These are phyloP conservation scores for Hericium coralloides DNA, from an alignment of 768 basidiomycete species.

Conservation along the genomic window DNA sequence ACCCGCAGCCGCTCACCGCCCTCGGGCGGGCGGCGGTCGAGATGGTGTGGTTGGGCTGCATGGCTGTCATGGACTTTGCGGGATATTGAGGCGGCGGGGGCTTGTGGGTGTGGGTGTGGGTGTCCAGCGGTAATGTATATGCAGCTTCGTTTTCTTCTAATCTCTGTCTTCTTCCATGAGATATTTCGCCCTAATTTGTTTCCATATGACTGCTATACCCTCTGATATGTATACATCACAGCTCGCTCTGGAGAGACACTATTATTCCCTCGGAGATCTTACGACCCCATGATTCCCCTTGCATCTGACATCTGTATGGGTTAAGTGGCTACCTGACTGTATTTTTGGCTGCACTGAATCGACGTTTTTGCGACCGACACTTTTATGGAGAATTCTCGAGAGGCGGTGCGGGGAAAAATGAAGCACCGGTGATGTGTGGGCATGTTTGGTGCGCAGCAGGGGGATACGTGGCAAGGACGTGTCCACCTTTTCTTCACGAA, in stretches of 20 bases:
- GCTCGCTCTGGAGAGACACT: not conserved
- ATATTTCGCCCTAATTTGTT: not conserved
- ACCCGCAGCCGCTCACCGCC: conserved; percentile 35
- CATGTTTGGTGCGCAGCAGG: not conserved
- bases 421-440: not conserved
- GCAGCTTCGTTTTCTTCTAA: not conserved
- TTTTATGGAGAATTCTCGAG: not conserved
- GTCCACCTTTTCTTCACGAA: conserved; percentile 13
- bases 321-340: not conserved
- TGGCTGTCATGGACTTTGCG: conserved; percentile 37
- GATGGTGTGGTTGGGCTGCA: conserved; percentile 47
- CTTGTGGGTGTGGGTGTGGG: not conserved
- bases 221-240: not conserved
- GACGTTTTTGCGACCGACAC: not conserved
- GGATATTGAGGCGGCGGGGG: conserved; percentile 1
- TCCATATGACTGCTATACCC: not conserved
- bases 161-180: not conserved
- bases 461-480: conserved; percentile 2
- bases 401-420: not conserved
- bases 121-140: not conserved
- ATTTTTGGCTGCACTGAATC: not conserved
- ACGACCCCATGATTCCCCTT: too few relatives aligned
- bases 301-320: not conserved
- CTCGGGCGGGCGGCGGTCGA: conserved; percentile 43
- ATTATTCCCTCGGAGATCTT: not conserved